Base-by-base conservation (phyloP, 441 rosid species). In the Erodium chrysanthum region DNA sequence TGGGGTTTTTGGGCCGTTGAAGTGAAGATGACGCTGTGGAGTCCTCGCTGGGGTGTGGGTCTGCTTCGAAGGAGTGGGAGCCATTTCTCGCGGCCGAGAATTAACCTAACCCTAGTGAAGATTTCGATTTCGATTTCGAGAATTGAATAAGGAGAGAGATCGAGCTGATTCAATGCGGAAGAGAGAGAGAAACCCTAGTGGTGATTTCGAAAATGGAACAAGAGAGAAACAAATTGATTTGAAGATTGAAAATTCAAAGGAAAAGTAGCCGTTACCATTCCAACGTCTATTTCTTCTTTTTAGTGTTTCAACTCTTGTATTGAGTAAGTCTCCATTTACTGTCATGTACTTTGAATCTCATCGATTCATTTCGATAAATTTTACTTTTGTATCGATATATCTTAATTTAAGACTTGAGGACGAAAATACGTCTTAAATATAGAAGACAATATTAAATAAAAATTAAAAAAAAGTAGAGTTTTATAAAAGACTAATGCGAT, bases 1-100 rank as follows among this genome's bases (percentile, higher is more conserved):
- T 0, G 72, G 83, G 65, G 35, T 31, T 31, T 31, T 31, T 4
- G 6, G 5, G 35, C 78, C 71, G 79, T 60, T 0, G 87, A 69
- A 18, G 77, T 66, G 86, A 52, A 86, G 78, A 0, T 92, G 85
- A 31, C 91, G 90, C 67, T 85, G 89, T 3, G 97, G 98, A 4
- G 97, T 93, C 72, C 77, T 82, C 65, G 76, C 10, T 18, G 78
- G 81, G 27, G 54, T 67, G 31, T 80, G 92, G 66, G 76, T 81
- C 10, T 75, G 67, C 73, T 83, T 83, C 0, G 85, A 12, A 3
- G 91, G 80, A 1, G 95, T 88, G 17, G 90, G 92, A 2, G 90
- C 96, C 97, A 90, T 90, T 74, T 46, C 58, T 17, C 48, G 1
- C 29, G 3, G 29, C 29, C 29, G 29, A 27, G 29, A 27, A 27